Evolutionary conservation across 2,329 filamentous ascomycete species (phyloP), one percentile per base, ranked within the genome.

Genomic region (Epichloe sibirici): DNA sequence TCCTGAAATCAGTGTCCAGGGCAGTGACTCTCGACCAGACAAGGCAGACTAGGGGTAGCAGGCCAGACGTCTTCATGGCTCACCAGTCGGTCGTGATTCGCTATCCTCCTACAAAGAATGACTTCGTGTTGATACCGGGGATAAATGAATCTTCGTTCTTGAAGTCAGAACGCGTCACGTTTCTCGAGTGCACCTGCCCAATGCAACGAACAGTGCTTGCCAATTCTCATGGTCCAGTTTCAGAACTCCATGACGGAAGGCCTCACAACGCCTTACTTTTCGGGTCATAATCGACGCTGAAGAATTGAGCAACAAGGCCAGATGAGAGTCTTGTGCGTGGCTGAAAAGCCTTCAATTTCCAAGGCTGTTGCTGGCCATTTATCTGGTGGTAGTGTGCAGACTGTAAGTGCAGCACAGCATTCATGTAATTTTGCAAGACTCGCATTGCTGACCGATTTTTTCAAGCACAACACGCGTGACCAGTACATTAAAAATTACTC

Each of bases 361-460:
- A 96, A 93, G 70, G 90, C 91, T 39, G 91, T 98, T 48, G 88
- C 93, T 40, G 81, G 83, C 53, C 91, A 97, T 73, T 78, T 98
- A 31, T 87, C 86, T 35, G 91, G 93, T 48, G 88, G 88, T 47
- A 72, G 73, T 17, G 75, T 83, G 54, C 78, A 81, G 66, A 83
- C 81, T 51, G 89, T 94, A 69, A 68, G 83, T 53, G 31, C 43
- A 7, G 6, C 6, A 17, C 43, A 7, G 6, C 6, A 17, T n/a
- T 40, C 23, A 4, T 5, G 9, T 48, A 39, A 17, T 9, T 15
- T n/a, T 17, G n/a, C 15, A 17, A 38, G 28, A 13, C 13, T 9
- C 7, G n/a, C 3, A 21, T 44, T 43, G 13, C 59, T 69, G 51
- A 68, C 53, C 31, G 35, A 4, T 43, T 21, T 40, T 9, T 11